These are phyloP conservation scores for Yamadazyma triangularis DNA, from an alignment of 1,139 yeast species.

Conservation along the genomic window DNA sequence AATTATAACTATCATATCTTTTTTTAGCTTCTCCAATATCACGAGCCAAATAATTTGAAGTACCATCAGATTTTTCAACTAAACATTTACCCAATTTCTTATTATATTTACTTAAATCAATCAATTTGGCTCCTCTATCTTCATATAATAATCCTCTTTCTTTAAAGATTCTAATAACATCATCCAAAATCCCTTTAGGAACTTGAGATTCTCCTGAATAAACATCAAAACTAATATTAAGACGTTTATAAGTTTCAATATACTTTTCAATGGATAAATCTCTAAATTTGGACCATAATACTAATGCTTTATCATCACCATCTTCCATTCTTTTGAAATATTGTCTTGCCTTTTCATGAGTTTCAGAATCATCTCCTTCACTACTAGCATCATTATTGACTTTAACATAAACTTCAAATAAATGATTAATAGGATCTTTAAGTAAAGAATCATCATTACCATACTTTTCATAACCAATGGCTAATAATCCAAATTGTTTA, in stretches of 20 bases:
- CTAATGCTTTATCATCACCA: slow-evolving; percentile 78
- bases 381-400: slow-evolving; percentile 74
- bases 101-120: slow-evolving; percentile 81
- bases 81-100: slow-evolving; percentile 93
- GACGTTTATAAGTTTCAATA: slow-evolving; percentile 83
- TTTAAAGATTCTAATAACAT: slow-evolving; percentile 58
- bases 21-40: slow-evolving; percentile 97
- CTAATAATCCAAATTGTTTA: slow-evolving; percentile 93
- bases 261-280: slow-evolving; percentile 83
- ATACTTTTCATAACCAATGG: slow-evolving; percentile 83
- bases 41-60: slow-evolving; percentile 90
- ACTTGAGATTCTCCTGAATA: slow-evolving; percentile 98
- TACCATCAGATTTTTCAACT: slow-evolving; percentile 93
- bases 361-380: slow-evolving; percentile 66
- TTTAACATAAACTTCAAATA: slow-evolving; percentile 90
- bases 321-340: slow-evolving; percentile 92
- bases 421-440: slow-evolving; percentile 86
- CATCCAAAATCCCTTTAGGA: slow-evolving; percentile 64
- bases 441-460: slow-evolving; percentile 74
- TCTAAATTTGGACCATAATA: slow-evolving; percentile 85
- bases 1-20: slow-evolving; percentile 78
- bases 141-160: slow-evolving; percentile 73
- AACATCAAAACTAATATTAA: slow-evolving; percentile 80
- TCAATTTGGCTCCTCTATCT: slow-evolving; percentile 88
- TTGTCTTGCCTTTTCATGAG: slow-evolving; percentile 81